A percentile compares a stretch with the other conserved stretches of the same genome.
Conservation (phyloP, 2,329 filamentous ascomycete genomes). For the Clarireedia paspali region DNA sequence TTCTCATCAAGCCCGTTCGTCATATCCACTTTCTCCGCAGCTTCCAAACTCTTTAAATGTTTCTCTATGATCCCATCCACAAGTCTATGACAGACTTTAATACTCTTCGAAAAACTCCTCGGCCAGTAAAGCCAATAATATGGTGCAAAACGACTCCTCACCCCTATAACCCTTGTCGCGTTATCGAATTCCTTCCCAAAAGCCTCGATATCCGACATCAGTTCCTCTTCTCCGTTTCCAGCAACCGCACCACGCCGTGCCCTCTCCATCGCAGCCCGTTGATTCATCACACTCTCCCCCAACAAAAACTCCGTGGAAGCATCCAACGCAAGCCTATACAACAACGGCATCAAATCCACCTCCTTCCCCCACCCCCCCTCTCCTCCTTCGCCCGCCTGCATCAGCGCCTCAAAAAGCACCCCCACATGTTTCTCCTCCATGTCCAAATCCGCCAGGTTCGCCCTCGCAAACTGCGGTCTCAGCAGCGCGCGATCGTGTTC, state of each 20-base stretch:
- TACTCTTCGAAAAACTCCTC: slow-evolving; percentile 26
- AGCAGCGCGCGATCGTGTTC: slow-evolving; percentile 36
- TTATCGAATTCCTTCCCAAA: slow-evolving; percentile 37
- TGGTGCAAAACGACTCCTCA: background rate
- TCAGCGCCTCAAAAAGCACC: slow-evolving; percentile 48
- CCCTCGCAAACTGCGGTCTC: slow-evolving; percentile 45
- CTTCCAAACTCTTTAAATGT: slow-evolving; percentile 24
- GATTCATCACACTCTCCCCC: slow-evolving; percentile 43
- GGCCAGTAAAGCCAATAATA: slow-evolving; percentile 24
- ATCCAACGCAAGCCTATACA: slow-evolving; percentile 56
- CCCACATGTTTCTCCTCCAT: slow-evolving; percentile 64
- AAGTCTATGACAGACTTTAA: slow-evolving; percentile 33
- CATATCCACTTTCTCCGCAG: slow-evolving; percentile 16
- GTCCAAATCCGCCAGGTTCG: slow-evolving; percentile 57
- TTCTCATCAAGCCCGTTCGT: too few relatives aligned
- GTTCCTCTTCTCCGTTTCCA: slow-evolving; percentile 3
- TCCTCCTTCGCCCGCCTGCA: slow-evolving; percentile 42
- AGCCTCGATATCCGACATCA: background rate
- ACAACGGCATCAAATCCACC: slow-evolving; percentile 55
- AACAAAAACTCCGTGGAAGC: slow-evolving; percentile 42
- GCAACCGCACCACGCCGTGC: background rate
- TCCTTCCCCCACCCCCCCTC: slow-evolving; percentile 30
- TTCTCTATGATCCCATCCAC: slow-evolving; percentile 40
- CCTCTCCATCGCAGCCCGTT: slow-evolving; percentile 9
- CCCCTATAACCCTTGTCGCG: slow-evolving; percentile 28